Percentiles rank a stretch among this genome's conserved stretches.
phyloP scores from a whole-genome alignment of 495 filamentous ascomycete genomes.

The Talaromyces liani region DNA sequence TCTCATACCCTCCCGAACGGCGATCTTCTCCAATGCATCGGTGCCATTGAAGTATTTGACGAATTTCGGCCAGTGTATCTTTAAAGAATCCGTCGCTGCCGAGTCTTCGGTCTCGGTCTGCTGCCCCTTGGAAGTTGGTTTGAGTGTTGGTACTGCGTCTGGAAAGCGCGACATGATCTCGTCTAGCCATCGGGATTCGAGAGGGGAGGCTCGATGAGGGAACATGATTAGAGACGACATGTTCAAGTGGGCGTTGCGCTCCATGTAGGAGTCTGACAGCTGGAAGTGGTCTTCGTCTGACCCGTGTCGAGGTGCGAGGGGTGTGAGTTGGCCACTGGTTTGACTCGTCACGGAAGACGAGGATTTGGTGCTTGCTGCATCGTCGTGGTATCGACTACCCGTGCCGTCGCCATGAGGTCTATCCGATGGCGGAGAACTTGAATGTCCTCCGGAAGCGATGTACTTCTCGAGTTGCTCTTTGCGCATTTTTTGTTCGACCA shows the following conservation, averaged over 20 bases:
- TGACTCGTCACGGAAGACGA: slow-evolving; percentile 36
- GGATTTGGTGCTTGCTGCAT: slow-evolving; percentile 29
- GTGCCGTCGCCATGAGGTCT: slow-evolving; percentile 8
- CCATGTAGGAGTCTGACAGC: slow-evolving; percentile 31
- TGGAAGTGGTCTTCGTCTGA: slow-evolving; percentile 21
- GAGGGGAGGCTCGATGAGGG: slow-evolving; percentile 46
- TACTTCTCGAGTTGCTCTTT: slow-evolving; percentile 40
- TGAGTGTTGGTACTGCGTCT: slow-evolving; percentile 24
- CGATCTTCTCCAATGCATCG: slow-evolving; percentile 81
- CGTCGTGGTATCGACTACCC: slow-evolving; percentile 8
- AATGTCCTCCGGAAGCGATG: slow-evolving; percentile 21
- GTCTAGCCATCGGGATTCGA: slow-evolving; percentile 67
- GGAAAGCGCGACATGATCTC: slow-evolving; percentile 57
- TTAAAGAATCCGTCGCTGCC: slow-evolving; percentile 45
- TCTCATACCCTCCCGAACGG: slow-evolving; percentile 73
- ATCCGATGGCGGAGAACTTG: slow-evolving; percentile 12
- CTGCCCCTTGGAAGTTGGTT: slow-evolving; percentile 26
- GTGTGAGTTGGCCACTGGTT: slow-evolving; percentile 33
- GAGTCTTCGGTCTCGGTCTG: slow-evolving; percentile 34
- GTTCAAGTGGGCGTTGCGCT: slow-evolving; percentile 30
- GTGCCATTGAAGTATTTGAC: slow-evolving; percentile 82
- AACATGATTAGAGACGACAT: slow-evolving; percentile 40
- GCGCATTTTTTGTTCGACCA: slow-evolving; percentile 35
- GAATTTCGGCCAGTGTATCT: slow-evolving; percentile 44
- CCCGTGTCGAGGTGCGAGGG: slow-evolving; percentile 24